Evolutionary conservation across 371 early-diverging fungal species (phyloP).

Genomic region (Rhizomucor pusillus): DNA sequence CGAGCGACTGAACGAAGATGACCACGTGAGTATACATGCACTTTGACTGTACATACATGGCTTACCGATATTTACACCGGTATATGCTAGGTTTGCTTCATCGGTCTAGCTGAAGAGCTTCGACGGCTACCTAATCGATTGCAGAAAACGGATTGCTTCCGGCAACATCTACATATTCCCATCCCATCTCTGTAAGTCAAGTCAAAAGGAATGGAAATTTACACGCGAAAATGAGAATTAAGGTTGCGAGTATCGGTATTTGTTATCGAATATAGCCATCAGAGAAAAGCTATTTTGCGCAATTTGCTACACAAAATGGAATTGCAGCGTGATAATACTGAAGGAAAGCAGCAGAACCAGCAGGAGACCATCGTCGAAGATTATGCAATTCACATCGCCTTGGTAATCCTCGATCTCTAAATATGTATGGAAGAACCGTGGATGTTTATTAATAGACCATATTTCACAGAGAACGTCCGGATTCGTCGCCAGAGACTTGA

Average conservation of each 20-base stretch:
- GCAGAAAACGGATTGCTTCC: slow-evolving; percentile 33
- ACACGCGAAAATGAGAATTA: no score
- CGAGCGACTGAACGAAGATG: slow-evolving; percentile 10
- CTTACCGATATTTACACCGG: no score
- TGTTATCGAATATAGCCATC: slow-evolving; percentile 21
- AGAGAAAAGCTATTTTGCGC: slow-evolving; percentile 19
- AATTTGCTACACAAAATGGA: slow-evolving; percentile 11
- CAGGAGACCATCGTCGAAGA: slow-evolving; percentile 9
- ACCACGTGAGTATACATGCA: slow-evolving; percentile 3
- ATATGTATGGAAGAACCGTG: no score
- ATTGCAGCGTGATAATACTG: slow-evolving; percentile 1
- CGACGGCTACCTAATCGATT: slow-evolving; percentile 26
- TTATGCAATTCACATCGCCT: slow-evolving; percentile 24
- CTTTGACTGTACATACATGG: no score
- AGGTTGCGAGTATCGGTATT: no score
- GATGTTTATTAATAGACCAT: no score
- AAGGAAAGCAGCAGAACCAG: no score
- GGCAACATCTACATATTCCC: slow-evolving; percentile 35
- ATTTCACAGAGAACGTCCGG: slow-evolving; percentile 63
- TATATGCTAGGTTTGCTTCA: slow-evolving; percentile 35
- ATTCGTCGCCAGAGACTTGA: slow-evolving; percentile 59
- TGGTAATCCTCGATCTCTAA: no score
- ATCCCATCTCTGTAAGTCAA: slow-evolving; percentile 36
- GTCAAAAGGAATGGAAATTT: no score
- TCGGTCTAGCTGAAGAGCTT: slow-evolving; percentile 31